phyloP scores from a whole-genome alignment of 768 basidiomycete genomes.

The Gymnopilus junonius region DNA sequence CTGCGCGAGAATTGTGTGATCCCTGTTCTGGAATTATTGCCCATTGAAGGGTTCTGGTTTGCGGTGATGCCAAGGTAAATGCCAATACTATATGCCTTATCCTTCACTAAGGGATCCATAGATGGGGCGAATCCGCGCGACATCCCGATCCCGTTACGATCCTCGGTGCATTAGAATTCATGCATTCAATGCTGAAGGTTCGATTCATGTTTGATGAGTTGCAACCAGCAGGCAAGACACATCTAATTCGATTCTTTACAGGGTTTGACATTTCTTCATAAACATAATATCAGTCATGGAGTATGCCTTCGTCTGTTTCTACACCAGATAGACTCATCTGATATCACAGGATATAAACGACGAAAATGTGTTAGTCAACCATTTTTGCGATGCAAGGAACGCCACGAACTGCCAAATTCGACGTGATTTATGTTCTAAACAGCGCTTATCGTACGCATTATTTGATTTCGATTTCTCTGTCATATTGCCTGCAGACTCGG shows the following conservation, averaged over 20 bases:
- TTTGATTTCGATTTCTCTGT: conserved; percentile 25
- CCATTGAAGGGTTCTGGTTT: conserved; percentile 24
- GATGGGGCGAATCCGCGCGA: conserved; percentile 11
- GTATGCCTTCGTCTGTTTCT: conserved; percentile 2
- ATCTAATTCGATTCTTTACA: background rate
- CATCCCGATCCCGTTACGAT: background rate
- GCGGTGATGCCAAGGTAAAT: conserved; percentile 34
- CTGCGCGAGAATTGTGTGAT: conserved; percentile 14
- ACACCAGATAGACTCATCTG: background rate
- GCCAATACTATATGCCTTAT: no score
- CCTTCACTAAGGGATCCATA: background rate
- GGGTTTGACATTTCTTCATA: conserved; percentile 23
- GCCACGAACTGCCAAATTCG: background rate
- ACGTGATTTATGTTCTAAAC: conserved; percentile 3
- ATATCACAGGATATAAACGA: conserved; percentile 8
- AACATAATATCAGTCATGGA: conserved; percentile 22
- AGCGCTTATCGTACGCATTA: conserved; percentile 18
- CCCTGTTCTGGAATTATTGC: conserved; percentile 29
- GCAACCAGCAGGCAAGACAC: background rate
- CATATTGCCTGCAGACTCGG: conserved; percentile 12
- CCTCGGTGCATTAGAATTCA: conserved; percentile 9
- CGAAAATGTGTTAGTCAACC: conserved; percentile 23
- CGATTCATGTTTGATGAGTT: no score
- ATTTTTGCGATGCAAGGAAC: conserved; percentile 8
- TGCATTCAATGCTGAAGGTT: conserved; percentile 22